Evolutionary conservation across 1,284 basidiomycete species (phyloP).

Genomic region (Cryptococcus depauperatus): DNA sequence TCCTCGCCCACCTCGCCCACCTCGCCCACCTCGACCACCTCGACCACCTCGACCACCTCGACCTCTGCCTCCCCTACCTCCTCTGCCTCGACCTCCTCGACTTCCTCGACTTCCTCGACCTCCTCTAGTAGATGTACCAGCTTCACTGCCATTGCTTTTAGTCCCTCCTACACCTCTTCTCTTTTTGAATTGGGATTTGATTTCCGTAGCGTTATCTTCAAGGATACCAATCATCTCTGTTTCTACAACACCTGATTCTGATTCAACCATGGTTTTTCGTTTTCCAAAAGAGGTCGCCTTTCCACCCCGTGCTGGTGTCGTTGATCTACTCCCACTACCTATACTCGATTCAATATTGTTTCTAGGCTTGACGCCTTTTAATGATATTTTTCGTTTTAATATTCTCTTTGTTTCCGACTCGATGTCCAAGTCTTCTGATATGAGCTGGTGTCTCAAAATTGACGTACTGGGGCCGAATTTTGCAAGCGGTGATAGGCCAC

Average conservation of each 20-base stretch:
- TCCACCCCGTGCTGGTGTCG: neutral
- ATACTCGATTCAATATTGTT: neutral
- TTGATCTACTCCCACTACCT: neutral
- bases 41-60: neutral
- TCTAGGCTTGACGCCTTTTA: neutral
- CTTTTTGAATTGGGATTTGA: too few relatives aligned
- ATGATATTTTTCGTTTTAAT: too few relatives aligned
- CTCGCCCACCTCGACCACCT: neutral
- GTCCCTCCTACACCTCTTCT: too few relatives aligned
- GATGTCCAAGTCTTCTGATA: too few relatives aligned
- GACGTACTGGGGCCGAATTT: neutral
- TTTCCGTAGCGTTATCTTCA: too few relatives aligned
- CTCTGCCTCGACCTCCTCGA: neutral
- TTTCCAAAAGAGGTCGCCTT: neutral
- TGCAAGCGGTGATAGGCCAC: neutral
- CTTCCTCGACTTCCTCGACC: neutral
- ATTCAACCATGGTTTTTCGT: neutral
- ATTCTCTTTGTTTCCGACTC: too few relatives aligned
- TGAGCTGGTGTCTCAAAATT: neutral
- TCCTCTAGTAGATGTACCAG: neutral
- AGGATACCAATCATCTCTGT: too few relatives aligned
- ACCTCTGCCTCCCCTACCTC: neutral
- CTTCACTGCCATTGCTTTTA: too few relatives aligned
- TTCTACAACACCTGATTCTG: neutral
- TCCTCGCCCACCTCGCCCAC: neutral